Conservation (phyloP, 495 filamentous ascomycete genomes). For the Hypoxylon lienhwacheense region DNA sequence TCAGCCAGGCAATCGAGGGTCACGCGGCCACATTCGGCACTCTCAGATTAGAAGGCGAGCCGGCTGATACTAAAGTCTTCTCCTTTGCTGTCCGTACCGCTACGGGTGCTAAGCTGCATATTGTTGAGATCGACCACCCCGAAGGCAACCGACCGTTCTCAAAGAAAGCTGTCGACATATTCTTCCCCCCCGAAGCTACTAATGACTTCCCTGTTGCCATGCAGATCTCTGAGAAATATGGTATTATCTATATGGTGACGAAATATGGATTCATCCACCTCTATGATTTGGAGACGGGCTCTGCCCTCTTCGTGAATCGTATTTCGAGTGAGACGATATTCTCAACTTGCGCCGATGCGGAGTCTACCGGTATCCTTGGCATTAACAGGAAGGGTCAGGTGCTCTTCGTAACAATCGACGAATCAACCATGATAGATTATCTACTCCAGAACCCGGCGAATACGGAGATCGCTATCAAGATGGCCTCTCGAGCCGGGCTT, state of each 20-base stretch:
- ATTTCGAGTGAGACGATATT: slow-evolving; percentile 99
- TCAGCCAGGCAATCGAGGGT: slow-evolving; percentile 97
- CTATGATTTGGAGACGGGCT: slow-evolving; percentile 93
- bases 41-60: slow-evolving; percentile 81
- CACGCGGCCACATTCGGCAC: slow-evolving; percentile 96
- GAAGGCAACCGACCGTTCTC: slow-evolving; percentile 80
- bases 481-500: slow-evolving; percentile 90
- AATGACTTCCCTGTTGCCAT: slow-evolving; percentile 99
- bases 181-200: slow-evolving; percentile 90
- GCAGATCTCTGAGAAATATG: slow-evolving; percentile 94
- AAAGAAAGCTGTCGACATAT: slow-evolving; percentile 96
- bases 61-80: slow-evolving; percentile 91
- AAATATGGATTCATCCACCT: slow-evolving; percentile 99
- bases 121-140: slow-evolving; percentile 96
- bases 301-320: slow-evolving; percentile 99
- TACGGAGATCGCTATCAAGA: slow-evolving; percentile 85
- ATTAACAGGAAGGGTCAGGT: slow-evolving; percentile 98
- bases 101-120: slow-evolving; percentile 91
- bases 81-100: slow-evolving; percentile 90
- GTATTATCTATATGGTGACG: slow-evolving; percentile 93
- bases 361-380: slow-evolving; percentile 84
- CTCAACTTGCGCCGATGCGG: slow-evolving; percentile 81
- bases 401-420: slow-evolving; percentile 87
- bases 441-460: slow-evolving; percentile 94
- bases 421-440: slow-evolving; percentile 87